Conservation (phyloP, 2,329 filamentous ascomycete species). For the Stemphylium beticola region DNA sequence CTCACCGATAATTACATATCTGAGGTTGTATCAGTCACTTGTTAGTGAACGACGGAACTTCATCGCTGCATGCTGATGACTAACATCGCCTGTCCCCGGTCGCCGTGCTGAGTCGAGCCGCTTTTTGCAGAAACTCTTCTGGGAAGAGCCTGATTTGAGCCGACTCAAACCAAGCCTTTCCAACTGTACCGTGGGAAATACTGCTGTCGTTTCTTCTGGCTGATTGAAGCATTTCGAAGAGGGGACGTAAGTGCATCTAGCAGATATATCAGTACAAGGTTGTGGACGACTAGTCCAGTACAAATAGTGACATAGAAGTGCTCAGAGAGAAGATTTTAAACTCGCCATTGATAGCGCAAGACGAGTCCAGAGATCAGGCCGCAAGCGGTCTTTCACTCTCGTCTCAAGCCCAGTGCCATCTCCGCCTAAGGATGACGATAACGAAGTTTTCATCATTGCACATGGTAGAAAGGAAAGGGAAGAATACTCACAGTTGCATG, state of each 20-base stretch:
- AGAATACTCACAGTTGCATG: slow-evolving; percentile 12
- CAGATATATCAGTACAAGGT: background rate
- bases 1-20: too few relatives aligned
- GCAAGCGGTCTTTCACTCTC: slow-evolving; percentile 27
- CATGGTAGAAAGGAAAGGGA: slow-evolving; percentile 2
- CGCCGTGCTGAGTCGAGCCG: too few relatives aligned
- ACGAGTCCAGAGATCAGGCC: slow-evolving; percentile 29
- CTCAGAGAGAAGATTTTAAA: slow-evolving; percentile 49
- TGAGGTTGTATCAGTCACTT: too few relatives aligned
- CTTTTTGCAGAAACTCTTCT: too few relatives aligned
- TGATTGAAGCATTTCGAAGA: too few relatives aligned
- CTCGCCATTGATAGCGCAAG: slow-evolving; percentile 37
- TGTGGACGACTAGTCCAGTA: background rate
- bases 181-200: too few relatives aligned
- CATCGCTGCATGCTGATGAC: too few relatives aligned
- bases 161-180: too few relatives aligned
- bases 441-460: slow-evolving; percentile 79
- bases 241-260: background rate
- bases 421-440: slow-evolving; percentile 99
- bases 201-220: too few relatives aligned
- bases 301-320: background rate
- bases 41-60: too few relatives aligned
- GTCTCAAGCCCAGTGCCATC: slow-evolving; percentile 32
- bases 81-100: too few relatives aligned
- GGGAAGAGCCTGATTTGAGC: too few relatives aligned